phyloP scores from a whole-genome alignment of 148 eudicot species.

The Amaranthus palmeri region DNA sequence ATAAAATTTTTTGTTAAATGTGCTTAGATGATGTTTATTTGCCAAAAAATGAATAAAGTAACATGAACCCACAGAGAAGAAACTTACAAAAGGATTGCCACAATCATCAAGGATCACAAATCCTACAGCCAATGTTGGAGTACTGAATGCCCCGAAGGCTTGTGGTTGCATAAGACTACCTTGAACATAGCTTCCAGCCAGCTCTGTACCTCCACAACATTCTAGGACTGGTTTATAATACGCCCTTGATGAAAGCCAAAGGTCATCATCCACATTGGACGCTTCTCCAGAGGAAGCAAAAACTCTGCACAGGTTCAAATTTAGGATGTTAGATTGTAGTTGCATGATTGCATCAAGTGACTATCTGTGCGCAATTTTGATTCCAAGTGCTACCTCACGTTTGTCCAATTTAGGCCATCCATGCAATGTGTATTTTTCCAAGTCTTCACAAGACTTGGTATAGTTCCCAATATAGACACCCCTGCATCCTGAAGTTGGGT shows the following conservation, averaged over 20 bases:
- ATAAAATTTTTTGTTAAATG: neutral
- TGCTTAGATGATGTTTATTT: neutral
- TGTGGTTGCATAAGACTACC: slow-evolving; percentile 84
- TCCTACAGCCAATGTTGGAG: slow-evolving; percentile 59
- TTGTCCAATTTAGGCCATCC: slow-evolving; percentile 92
- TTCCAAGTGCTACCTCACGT: slow-evolving; percentile 40
- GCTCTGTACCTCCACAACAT: slow-evolving; percentile 94
- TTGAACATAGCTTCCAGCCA: slow-evolving; percentile 61
- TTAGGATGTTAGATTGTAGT: neutral
- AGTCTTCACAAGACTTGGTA: slow-evolving; percentile 91
- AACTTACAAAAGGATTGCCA: slow-evolving; percentile 75
- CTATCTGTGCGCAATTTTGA: neutral
- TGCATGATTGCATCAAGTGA: neutral
- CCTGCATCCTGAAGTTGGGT: slow-evolving; percentile 62
- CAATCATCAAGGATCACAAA: slow-evolving; percentile 70
- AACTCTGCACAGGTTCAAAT: slow-evolving; percentile 35
- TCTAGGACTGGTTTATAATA: slow-evolving; percentile 78
- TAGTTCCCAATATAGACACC: slow-evolving; percentile 77
- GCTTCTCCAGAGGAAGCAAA: slow-evolving; percentile 86
- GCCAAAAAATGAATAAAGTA: neutral
- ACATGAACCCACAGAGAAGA: neutral
- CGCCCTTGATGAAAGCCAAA: slow-evolving; percentile 92
- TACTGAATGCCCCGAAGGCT: slow-evolving; percentile 88
- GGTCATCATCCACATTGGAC: slow-evolving; percentile 90
- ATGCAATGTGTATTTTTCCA: slow-evolving; percentile 82